Percentiles rank a stretch among this genome's conserved stretches.
Conservation (phyloP, 805 yeast genomes). For the Maudiozyma serrabonitensis region DNA sequence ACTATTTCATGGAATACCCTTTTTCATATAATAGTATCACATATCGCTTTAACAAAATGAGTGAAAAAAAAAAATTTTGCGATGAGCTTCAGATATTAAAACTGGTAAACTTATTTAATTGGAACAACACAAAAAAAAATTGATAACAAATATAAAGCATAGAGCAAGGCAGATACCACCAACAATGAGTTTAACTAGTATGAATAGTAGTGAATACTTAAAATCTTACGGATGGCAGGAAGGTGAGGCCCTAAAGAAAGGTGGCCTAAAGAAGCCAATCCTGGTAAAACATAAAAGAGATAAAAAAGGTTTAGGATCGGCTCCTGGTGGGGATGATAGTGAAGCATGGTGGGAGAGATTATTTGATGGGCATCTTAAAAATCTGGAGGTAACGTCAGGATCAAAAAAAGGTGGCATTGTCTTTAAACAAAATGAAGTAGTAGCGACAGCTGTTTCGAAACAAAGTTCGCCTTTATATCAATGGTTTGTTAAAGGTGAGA, state of each 20-base stretch:
- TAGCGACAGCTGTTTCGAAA: slow-evolving; percentile 39
- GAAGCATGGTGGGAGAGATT: slow-evolving; percentile 97
- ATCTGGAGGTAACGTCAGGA: slow-evolving; percentile 45
- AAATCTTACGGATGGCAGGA: slow-evolving; percentile 83
- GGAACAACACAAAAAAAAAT: background rate
- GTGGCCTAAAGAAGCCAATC: slow-evolving; percentile 78
- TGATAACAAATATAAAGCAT: background rate
- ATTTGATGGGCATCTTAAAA: slow-evolving; percentile 86
- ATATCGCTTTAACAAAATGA: background rate
- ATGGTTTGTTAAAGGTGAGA: slow-evolving; percentile 83
- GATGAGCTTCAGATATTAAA: slow-evolving; percentile 5
- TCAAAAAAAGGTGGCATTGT: slow-evolving; percentile 32
- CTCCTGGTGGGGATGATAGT: slow-evolving; percentile 50
- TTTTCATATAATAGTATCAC: no score
- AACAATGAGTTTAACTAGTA: slow-evolving; percentile 19
- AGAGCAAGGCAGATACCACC: background rate
- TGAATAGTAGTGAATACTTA: slow-evolving; percentile 71
- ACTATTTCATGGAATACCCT: no score
- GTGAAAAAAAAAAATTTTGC: slow-evolving; percentile 10
- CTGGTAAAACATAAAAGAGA: slow-evolving; percentile 86
- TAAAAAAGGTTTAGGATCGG: slow-evolving; percentile 82
- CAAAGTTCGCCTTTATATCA: slow-evolving; percentile 64
- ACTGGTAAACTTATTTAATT: no score
- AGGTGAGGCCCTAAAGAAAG: slow-evolving; percentile 74
- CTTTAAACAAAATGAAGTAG: slow-evolving; percentile 44